Percentiles rank a stretch among this genome's conserved stretches.
Conservation (phyloP, 305 asterid species). For the Rubia peregrina region DNA sequence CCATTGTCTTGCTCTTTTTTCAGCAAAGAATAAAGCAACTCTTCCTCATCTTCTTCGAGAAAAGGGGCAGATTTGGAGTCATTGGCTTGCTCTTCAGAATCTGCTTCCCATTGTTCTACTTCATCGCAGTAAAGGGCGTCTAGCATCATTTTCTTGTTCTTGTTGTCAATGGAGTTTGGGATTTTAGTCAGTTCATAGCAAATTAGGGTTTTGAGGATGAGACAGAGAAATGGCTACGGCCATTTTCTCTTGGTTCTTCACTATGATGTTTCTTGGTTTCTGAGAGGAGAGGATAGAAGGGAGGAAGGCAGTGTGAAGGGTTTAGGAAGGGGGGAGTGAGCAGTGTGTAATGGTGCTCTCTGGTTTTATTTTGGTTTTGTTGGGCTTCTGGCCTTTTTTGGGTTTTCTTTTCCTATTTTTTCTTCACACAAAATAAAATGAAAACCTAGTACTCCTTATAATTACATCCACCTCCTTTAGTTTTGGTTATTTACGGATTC, state of each 20-base stretch:
- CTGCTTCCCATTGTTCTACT: constrained; percentile 10
- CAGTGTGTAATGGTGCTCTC: not conserved
- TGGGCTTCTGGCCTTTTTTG: constrained; percentile 16
- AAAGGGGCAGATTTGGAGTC: constrained; percentile 4
- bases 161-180: constrained; percentile 20
- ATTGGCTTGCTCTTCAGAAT: not conserved
- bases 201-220: constrained; percentile 21
- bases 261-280: not conserved
- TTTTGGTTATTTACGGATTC: not conserved
- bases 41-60: constrained; percentile 33
- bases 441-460: not conserved
- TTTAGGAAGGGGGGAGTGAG: not conserved
- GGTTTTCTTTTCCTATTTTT: not conserved
- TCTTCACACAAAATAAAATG: not conserved
- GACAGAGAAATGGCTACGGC: constrained; percentile 26
- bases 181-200: constrained; percentile 1
- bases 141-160: not conserved
- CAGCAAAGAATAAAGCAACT: constrained; percentile 40
- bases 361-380: constrained; percentile 12
- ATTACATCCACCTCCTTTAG: not conserved
- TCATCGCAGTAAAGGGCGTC: constrained; percentile 11
- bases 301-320: not conserved
- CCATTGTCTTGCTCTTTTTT: constrained; percentile 43
- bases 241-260: constrained; percentile 27
- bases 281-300: not conserved